Evolutionary conservation across 441 rosid species (phyloP).

Genomic region (Dalechampia spathulata): DNA sequence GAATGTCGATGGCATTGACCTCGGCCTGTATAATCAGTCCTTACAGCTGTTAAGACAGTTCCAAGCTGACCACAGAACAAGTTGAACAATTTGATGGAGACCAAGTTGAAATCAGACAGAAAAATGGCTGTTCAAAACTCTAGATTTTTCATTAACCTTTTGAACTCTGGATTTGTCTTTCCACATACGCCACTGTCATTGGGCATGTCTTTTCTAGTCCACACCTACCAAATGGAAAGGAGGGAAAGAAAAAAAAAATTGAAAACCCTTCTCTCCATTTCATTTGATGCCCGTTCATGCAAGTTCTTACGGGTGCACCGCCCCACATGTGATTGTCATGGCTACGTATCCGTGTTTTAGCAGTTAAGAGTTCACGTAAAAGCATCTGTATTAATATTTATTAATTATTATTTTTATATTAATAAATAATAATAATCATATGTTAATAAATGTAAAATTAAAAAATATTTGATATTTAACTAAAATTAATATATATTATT

Average conservation of each 20-base stretch:
- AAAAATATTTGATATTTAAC: too few species aligned
- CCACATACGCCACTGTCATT: neutral
- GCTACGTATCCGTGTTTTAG: constrained; percentile 22
- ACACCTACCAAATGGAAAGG: constrained; percentile 6
- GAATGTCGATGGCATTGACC: constrained; percentile 68
- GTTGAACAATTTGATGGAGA: too few species aligned
- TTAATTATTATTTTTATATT: too few species aligned
- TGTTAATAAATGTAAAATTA: too few species aligned
- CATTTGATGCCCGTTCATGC: neutral
- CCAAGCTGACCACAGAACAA: constrained; percentile 26
- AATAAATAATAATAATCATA: too few species aligned
- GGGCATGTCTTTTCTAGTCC: constrained; percentile 3
- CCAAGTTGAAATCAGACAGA: too few species aligned
- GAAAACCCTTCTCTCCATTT: neutral
- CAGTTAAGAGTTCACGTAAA: neutral
- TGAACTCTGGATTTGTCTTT: neutral
- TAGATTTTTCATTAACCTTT: neutral
- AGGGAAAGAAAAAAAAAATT: neutral
- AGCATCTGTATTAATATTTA: too few species aligned
- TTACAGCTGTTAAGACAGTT: constrained; percentile 44
- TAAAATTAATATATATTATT: too few species aligned
- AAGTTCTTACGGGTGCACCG: constrained; percentile 29
- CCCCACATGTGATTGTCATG: constrained; percentile 35
- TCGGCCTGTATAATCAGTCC: constrained; percentile 50
- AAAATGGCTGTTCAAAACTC: neutral